phyloP scores from a whole-genome alignment of 2,329 filamentous ascomycete genomes.

The Aureobasidium sp. region DNA sequence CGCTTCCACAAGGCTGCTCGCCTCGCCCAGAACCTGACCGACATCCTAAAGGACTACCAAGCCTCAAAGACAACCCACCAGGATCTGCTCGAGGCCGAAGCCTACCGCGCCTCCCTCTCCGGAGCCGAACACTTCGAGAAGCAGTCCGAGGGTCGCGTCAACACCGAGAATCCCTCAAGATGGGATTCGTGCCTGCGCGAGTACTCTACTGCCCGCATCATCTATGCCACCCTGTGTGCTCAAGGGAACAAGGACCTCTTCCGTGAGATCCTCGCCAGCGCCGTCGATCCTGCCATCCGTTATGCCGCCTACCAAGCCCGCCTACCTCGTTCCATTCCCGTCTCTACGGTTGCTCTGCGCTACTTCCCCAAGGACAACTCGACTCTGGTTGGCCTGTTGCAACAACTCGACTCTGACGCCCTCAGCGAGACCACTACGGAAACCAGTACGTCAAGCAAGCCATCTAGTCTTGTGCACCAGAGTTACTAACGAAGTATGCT shows the following conservation, averaged over 20 bases:
- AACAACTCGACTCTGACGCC: slow-evolving; percentile 60
- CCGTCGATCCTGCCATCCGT: slow-evolving; percentile 85
- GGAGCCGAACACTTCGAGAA: slow-evolving; percentile 81
- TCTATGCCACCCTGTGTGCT: slow-evolving; percentile 69
- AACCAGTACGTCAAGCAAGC: not conserved
- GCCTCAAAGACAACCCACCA: slow-evolving; percentile 57
- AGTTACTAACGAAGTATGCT: slow-evolving; percentile 10
- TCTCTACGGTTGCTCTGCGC: slow-evolving; percentile 68
- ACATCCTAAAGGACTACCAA: slow-evolving; percentile 54
- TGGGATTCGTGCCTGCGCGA: slow-evolving; percentile 72
- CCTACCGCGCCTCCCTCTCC: slow-evolving; percentile 68
- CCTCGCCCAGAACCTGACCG: slow-evolving; percentile 59
- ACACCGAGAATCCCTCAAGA: slow-evolving; percentile 34
- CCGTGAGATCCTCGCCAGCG: slow-evolving; percentile 76
- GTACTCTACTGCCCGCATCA: slow-evolving; percentile 69
- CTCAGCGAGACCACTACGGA: slow-evolving; percentile 44
- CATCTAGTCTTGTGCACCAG: not conserved
- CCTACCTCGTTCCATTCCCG: slow-evolving; percentile 74
- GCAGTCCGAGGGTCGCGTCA: slow-evolving; percentile 44
- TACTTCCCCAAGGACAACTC: slow-evolving; percentile 63
- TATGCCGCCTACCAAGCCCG: slow-evolving; percentile 91
- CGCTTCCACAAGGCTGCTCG: slow-evolving; percentile 72
- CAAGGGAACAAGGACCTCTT: slow-evolving; percentile 66
- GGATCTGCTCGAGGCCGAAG: slow-evolving; percentile 76
- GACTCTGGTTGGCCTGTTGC: slow-evolving; percentile 57